A percentile compares a stretch with the other conserved stretches of the same genome.
Evolutionary conservation across 1,139 yeast genomes (phyloP).

Genomic region (Debaryomyces subglobosus): DNA sequence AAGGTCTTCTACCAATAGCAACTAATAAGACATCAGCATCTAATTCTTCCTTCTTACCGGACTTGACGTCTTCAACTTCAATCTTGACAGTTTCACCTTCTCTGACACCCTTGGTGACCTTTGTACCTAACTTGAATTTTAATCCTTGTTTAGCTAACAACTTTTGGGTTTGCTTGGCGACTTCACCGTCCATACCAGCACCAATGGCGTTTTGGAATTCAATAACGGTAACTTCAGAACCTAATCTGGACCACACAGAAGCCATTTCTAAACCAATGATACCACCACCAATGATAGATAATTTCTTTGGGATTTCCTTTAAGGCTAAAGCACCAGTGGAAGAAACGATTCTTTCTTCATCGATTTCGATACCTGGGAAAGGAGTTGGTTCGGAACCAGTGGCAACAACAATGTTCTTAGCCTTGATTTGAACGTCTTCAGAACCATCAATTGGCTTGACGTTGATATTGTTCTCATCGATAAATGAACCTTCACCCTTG

Average conservation of each 20-base stretch:
- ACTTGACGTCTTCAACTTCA: conserved; percentile 87
- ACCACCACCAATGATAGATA: conserved; percentile 98
- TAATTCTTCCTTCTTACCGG: conserved; percentile 75
- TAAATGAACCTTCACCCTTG: conserved; percentile 91
- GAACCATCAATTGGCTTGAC: conserved; percentile 89
- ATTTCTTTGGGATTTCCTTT: conserved; percentile 86
- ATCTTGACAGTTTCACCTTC: conserved; percentile 86
- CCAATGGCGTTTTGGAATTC: conserved; percentile 93
- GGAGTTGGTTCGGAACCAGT: conserved; percentile 99
- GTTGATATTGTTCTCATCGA: conserved; percentile 74
- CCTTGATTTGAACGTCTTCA: conserved; percentile 62
- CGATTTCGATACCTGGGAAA: conserved; percentile 96
- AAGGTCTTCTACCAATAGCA: conserved; percentile 99
- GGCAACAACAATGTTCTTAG: conserved; percentile 91
- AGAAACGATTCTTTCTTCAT: conserved; percentile 95
- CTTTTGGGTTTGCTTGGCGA: conserved; percentile 87
- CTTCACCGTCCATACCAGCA: conserved; percentile 96
- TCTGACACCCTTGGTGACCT: conserved; percentile 84
- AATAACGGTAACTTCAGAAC: conserved; percentile 91
- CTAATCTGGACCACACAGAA: conserved; percentile 94
- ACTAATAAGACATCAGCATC: conserved; percentile 94
- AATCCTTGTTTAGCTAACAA: conserved; percentile 92
- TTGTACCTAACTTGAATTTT: conserved; percentile 89
- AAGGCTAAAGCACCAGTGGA: conserved; percentile 91
- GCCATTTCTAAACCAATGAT: conserved; percentile 99